These are phyloP conservation scores for Xylaria sp. DNA, from an alignment of 2,329 filamentous ascomycete genomes.

Conservation along the genomic window DNA sequence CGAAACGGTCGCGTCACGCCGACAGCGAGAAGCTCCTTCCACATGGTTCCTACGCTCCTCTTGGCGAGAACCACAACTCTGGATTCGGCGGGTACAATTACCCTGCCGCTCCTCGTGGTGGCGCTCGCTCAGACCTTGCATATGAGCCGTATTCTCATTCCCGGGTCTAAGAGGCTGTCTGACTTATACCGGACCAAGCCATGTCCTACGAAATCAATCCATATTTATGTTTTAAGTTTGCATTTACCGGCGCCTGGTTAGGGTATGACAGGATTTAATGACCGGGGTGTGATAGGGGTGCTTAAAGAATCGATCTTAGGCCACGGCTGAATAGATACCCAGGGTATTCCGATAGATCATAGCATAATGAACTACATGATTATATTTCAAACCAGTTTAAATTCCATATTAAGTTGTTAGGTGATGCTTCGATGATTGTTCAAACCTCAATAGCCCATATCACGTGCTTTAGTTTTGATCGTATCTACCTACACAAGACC, in stretches of 20 bases:
- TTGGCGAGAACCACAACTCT: conserved; percentile 53
- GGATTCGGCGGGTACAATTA: conserved; percentile 52
- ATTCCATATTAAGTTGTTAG: not conserved
- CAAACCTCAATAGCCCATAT: conserved; percentile 27
- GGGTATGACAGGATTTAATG: conserved; percentile 42
- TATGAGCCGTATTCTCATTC: conserved; percentile 73
- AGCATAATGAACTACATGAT: conserved; percentile 30
- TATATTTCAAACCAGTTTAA: conserved; percentile 1
- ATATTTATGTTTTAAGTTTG: conserved; percentile 35
- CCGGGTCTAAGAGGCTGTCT: conserved; percentile 55
- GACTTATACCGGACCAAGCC: conserved; percentile 14
- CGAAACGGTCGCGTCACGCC: conserved; percentile 42
- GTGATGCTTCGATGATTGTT: not conserved
- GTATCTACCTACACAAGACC: conserved; percentile 10
- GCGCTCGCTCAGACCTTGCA: conserved; percentile 62
- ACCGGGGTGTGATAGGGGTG: conserved; percentile 25
- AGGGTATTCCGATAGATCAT: conserved; percentile 35
- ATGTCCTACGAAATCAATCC: conserved; percentile 25
- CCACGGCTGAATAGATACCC: conserved; percentile 36
- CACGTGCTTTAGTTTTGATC: conserved; percentile 37
- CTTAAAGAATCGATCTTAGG: conserved; percentile 25
- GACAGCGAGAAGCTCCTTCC: conserved; percentile 65
- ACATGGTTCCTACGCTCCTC: conserved; percentile 58
- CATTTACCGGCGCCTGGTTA: conserved; percentile 46
- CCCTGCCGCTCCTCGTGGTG: conserved; percentile 54